These are phyloP conservation scores for Beauveria asiatica DNA, from an alignment of 2,329 filamentous ascomycete species.

Conservation along the genomic window DNA sequence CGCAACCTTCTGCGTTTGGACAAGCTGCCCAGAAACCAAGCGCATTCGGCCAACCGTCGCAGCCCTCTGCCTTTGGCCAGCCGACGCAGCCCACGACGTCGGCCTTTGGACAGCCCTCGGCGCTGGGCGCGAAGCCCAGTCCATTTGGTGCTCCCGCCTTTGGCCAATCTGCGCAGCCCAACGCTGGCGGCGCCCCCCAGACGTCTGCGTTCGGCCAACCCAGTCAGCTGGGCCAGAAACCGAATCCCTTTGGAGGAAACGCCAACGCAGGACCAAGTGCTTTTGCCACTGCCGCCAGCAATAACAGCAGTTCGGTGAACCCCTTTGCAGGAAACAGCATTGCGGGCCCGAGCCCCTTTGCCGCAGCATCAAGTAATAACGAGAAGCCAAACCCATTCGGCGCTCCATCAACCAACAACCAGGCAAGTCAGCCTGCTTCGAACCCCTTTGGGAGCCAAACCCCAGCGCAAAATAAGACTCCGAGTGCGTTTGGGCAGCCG, in stretches of 20 bases:
- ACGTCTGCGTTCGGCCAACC: slow-evolving; percentile 32
- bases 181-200: slow-evolving; percentile 9
- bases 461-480: not conserved
- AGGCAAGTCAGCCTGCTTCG: not conserved
- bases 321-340: slow-evolving; percentile 21
- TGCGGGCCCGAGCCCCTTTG: slow-evolving; percentile 1
- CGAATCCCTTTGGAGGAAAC: slow-evolving; percentile 25
- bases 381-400: slow-evolving; percentile 1
- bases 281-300: slow-evolving; percentile 19
- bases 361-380: not conserved
- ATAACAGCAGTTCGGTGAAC: slow-evolving; percentile 15
- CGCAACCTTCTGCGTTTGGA: slow-evolving; percentile 30
- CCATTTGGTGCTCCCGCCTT: slow-evolving; percentile 29
- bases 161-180: slow-evolving; percentile 27
- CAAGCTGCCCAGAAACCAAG: not conserved
- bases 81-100: slow-evolving; percentile 21
- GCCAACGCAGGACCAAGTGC: slow-evolving; percentile 20
- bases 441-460: slow-evolving; percentile 10
- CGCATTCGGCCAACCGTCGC: slow-evolving; percentile 29
- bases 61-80: slow-evolving; percentile 23
- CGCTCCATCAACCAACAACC: not conserved
- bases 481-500: slow-evolving; percentile 3
- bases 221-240: slow-evolving; percentile 22
- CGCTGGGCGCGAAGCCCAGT: slow-evolving; percentile 16
- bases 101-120: slow-evolving; percentile 33